phyloP scores from a whole-genome alignment of 2,329 filamentous ascomycete genomes.

The Ramularia collo-cygni region DNA sequence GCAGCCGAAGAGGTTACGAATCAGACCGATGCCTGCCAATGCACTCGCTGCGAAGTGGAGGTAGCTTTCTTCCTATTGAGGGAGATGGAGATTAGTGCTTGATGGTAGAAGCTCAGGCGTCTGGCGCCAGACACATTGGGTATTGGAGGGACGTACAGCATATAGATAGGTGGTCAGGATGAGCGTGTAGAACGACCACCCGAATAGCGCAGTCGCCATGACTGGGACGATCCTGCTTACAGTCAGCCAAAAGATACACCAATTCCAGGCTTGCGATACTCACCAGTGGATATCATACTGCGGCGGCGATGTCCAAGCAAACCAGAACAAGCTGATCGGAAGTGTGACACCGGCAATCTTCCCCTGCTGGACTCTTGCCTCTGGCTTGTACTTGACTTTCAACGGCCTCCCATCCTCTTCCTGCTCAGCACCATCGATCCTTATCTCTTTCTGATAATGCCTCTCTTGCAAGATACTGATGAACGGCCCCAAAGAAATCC shows the following conservation, averaged over 20 bases:
- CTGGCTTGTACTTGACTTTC: slow-evolving; percentile 32
- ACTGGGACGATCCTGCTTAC: slow-evolving; percentile 36
- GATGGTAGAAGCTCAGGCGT: too few species aligned
- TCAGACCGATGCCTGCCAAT: slow-evolving; percentile 35
- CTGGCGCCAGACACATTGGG: too few species aligned
- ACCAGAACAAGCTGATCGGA: slow-evolving; percentile 37
- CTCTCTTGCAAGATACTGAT: slow-evolving; percentile 42
- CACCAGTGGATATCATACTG: slow-evolving; percentile 17
- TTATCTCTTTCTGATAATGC: slow-evolving; percentile 35
- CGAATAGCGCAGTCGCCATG: slow-evolving; percentile 44
- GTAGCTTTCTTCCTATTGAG: slow-evolving; percentile 45
- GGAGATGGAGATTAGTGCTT: too few species aligned
- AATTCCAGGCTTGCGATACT: too few species aligned
- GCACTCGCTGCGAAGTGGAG: slow-evolving; percentile 38
- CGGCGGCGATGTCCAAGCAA: slow-evolving; percentile 34
- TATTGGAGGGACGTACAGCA: too few species aligned
- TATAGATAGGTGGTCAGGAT: slow-evolving; percentile 47
- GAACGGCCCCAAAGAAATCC: slow-evolving; percentile 38
- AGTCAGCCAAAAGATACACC: too few species aligned
- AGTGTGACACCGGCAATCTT: slow-evolving; percentile 39
- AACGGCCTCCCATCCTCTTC: slow-evolving; percentile 24
- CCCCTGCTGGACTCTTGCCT: slow-evolving; percentile 38
- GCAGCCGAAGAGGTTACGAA: slow-evolving; percentile 34
- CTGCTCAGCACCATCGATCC: slow-evolving; percentile 11
- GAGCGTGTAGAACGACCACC: slow-evolving; percentile 45